Evolutionary conservation across 225 moss, liverwort and hornwort species (phyloP), one percentile per base, ranked within the genome.

Genomic region (Asterella californica): DNA sequence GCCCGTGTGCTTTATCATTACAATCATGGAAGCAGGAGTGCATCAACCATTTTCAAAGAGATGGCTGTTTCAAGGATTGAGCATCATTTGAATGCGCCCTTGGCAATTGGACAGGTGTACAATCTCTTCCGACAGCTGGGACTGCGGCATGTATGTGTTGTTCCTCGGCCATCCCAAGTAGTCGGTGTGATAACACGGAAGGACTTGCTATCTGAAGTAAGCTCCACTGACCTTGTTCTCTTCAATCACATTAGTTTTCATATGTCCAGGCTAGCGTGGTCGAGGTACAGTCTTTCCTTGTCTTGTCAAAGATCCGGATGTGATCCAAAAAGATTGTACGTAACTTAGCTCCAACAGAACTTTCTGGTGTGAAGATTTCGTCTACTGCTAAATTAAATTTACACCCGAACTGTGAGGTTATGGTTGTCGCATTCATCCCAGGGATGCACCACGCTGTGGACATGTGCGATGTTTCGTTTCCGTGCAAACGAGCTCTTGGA

Each of bases 121-220:
- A 95, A 95, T 90, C 88, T 99, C 46, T 99, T 99, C 87, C 91
- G 97, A 77, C 97, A 95, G 90, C 93, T 99, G 69, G 97, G 93
- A 83, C 89, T 99, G 88, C 89, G 97, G 85, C 97, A 99, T 83
- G 87, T 99, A 34, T 99, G 91, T 86, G 94, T 99, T 81, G 93
- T 90, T 74, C 97, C 97, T 74, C 89, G 93, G 74, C 97, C 97
- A 82, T 92, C 94, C 59, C 85, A 87, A 74, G 91, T 95, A 67
- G 88, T 91, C 67, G 97, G 97, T 64, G 88, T 99, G 47, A 94
- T 97, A 14, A 97, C 97, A 74, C 91, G 97, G 36, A 93, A 99
- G 79, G 94, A 99, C 76, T 81, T 97, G 79, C 81, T 94, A 83
- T 87, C 91, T 75, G 96, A 94, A 88, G 96, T 94, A 79, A 82